These are phyloP conservation scores for Filobasidium wieringae DNA, from an alignment of 768 basidiomycete genomes.

Conservation along the genomic window DNA sequence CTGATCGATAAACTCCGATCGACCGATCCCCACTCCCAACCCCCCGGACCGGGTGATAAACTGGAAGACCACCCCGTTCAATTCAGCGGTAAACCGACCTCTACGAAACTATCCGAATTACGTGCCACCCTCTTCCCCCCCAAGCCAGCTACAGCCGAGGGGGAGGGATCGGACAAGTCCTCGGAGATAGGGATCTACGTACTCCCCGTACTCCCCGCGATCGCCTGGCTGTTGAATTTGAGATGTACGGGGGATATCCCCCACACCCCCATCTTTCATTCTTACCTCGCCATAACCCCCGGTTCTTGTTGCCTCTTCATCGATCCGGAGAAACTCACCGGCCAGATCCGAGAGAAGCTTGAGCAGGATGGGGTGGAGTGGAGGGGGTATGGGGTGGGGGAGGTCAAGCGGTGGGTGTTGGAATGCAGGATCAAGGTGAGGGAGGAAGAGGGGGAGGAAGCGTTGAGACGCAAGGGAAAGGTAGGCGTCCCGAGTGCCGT, in stretches of 20 bases:
- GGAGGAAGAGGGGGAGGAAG: conserved; percentile 13
- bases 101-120: conserved; percentile 57
- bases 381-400: conserved; percentile 49
- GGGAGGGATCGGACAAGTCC: too few species aligned
- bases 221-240: conserved; percentile 77
- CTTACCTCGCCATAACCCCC: conserved; percentile 64
- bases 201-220: conserved; percentile 45
- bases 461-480: conserved; percentile 8
- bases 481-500: conserved; percentile 20
- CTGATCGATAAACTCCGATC: conserved; percentile 26
- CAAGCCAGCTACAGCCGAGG: background rate
- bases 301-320: conserved; percentile 59
- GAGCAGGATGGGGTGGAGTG: conserved; percentile 14
- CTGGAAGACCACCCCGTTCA: conserved; percentile 51
- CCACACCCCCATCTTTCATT: conserved; percentile 81
- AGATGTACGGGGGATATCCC: conserved; percentile 74
- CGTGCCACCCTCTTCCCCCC: conserved; percentile 36
- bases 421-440: conserved; percentile 18
- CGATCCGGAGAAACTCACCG: conserved; percentile 41
- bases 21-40: background rate
- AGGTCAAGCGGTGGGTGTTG: conserved; percentile 41
- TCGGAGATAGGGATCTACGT: conserved; percentile 55
- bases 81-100: conserved; percentile 48
- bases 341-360: conserved; percentile 10
- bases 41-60: background rate